Evolutionary conservation across 2,329 filamentous ascomycete genomes (phyloP).

Genomic region (Verticillium nubilum): DNA sequence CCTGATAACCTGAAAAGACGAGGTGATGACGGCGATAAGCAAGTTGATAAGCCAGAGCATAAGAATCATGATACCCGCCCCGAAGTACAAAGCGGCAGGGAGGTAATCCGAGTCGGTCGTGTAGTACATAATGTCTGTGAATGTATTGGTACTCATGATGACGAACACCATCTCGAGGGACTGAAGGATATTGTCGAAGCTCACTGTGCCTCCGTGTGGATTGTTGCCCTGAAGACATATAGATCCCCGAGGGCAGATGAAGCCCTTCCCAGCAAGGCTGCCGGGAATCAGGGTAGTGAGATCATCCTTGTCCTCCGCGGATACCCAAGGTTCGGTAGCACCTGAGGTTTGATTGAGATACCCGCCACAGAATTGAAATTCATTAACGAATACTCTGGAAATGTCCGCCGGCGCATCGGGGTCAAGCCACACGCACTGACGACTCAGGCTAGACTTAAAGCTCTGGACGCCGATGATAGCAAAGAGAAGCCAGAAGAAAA

Average conservation of each 20-base stretch:
- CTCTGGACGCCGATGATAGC: constrained; percentile 95
- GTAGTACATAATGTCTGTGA: constrained; percentile 90
- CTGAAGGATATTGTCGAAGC: constrained; percentile 90
- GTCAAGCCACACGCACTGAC: constrained; percentile 74
- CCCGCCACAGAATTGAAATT: constrained; percentile 80
- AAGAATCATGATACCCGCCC: constrained; percentile 76
- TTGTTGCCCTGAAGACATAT: constrained; percentile 74
- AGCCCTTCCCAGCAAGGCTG: constrained; percentile 66
- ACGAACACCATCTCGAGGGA: constrained; percentile 94
- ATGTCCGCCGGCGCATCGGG: constrained; percentile 51
- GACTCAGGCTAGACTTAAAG: constrained; percentile 78
- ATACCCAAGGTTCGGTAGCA: constrained; percentile 56
- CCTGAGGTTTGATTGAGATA: constrained; percentile 60
- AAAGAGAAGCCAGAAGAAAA: constrained; percentile 97
- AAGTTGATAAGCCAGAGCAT: constrained; percentile 96
- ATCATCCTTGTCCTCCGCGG: constrained; percentile 19
- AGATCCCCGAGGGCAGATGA: constrained; percentile 78
- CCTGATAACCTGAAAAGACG: constrained; percentile 95
- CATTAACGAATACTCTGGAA: constrained; percentile 53
- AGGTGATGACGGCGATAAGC: constrained; percentile 93
- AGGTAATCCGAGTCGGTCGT: constrained; percentile 90
- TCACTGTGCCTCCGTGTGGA: constrained; percentile 80
- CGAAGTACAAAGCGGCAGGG: constrained; percentile 73
- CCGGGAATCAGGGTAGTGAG: constrained; percentile 42
- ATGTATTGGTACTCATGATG: constrained; percentile 97